These are phyloP conservation scores for Eutrema heterophyllum DNA, from an alignment of 345 rosid genomes.

Conservation along the genomic window DNA sequence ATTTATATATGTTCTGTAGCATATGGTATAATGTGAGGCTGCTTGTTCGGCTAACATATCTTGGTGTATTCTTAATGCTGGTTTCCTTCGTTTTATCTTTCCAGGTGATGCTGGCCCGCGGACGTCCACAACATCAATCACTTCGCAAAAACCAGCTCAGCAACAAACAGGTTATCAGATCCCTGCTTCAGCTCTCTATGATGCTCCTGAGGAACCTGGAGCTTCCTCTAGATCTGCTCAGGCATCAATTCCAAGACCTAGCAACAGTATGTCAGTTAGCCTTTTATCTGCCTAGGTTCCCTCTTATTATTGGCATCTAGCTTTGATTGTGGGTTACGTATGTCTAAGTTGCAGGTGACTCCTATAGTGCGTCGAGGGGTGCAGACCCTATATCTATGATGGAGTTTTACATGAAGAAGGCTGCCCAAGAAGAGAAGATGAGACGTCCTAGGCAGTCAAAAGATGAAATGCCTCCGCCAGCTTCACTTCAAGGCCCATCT, in stretches of 20 bases:
- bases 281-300: background rate
- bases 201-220: conserved; percentile 46
- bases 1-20: background rate
- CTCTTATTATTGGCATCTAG: background rate
- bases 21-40: background rate
- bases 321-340: conserved; percentile 10
- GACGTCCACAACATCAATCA: conserved; percentile 37
- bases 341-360: conserved; percentile 30
- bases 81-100: conserved; percentile 10
- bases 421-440: conserved; percentile 91
- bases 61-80: background rate
- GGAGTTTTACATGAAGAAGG: conserved; percentile 98
- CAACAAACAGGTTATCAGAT: conserved; percentile 68
- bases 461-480: conserved; percentile 99
- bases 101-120: conserved; percentile 48
- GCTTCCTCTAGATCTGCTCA: conserved; percentile 34
- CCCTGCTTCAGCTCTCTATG: conserved; percentile 90
- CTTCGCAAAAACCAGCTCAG: conserved; percentile 45
- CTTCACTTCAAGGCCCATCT: conserved; percentile 74
- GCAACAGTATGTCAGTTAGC: conserved; percentile 31
- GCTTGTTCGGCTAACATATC: conserved; percentile 1
- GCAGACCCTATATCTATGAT: conserved; percentile 95
- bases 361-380: conserved; percentile 34
- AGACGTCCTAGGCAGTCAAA: conserved; percentile 93
- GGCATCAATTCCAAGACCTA: conserved; percentile 42